Percentiles rank a stretch among this genome's conserved stretches.
phyloP scores from a whole-genome alignment of 164 flowering plant species.

The Macadamia tetraphylla region DNA sequence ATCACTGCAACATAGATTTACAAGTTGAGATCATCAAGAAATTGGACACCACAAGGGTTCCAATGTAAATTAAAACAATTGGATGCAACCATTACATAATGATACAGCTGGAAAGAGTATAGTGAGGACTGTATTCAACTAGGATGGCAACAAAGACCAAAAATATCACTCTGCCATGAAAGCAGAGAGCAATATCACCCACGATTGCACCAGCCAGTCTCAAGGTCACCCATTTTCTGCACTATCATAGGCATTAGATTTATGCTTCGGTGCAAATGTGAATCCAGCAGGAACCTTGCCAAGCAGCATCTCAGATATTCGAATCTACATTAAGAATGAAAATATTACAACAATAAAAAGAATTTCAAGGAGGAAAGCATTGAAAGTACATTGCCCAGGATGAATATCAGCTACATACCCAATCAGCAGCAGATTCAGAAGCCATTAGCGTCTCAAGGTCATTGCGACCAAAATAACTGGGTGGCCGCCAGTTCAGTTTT shows the following conservation, averaged over 20 bases:
- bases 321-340: constrained; percentile 42
- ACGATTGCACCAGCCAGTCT: not conserved
- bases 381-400: not conserved
- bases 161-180: too few species aligned
- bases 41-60: too few species aligned
- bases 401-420: constrained; percentile 43
- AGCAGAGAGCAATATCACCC: too few species aligned
- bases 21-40: too few species aligned
- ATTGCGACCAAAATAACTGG: constrained; percentile 77
- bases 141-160: too few species aligned
- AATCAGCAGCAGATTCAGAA: constrained; percentile 95
- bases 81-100: too few species aligned
- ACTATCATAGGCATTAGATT: constrained; percentile 89
- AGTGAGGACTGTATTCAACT: too few species aligned
- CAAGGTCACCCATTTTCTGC: constrained; percentile 79
- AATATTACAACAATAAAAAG: not conserved
- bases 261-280: constrained; percentile 89
- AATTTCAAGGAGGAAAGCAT: not conserved
- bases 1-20: too few species aligned
- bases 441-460: constrained; percentile 96
- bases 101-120: too few species aligned
- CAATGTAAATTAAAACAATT: too few species aligned
- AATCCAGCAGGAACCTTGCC: constrained; percentile 89
- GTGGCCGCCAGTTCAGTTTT: constrained; percentile 88
- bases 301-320: constrained; percentile 89